Conservation (phyloP, 2,329 filamentous ascomycete genomes). For the Fusarium sp. region DNA sequence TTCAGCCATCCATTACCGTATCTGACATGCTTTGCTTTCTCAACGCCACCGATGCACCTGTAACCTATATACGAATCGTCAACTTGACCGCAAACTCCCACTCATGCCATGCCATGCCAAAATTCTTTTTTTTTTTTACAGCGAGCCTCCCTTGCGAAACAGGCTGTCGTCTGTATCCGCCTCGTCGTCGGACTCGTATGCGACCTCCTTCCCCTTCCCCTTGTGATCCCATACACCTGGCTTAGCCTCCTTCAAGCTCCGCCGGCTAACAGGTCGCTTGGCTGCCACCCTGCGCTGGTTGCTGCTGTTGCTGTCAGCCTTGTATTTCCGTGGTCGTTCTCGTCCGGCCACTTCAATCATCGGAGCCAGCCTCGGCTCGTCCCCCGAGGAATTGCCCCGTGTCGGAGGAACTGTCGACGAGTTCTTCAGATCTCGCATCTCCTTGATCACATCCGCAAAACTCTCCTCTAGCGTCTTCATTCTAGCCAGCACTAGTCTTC, state of each 20-base stretch:
- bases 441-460: conserved; percentile 84
- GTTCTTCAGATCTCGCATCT: conserved; percentile 73
- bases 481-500: conserved; percentile 81
- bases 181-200: conserved; percentile 50
- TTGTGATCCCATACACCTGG: conserved; percentile 49
- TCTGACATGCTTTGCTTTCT: conserved; percentile 13
- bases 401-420: conserved; percentile 58
- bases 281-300: conserved; percentile 43
- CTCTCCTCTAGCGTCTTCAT: conserved; percentile 96
- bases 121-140: conserved; percentile 48
- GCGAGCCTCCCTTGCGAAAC: conserved; percentile 53
- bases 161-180: conserved; percentile 45
- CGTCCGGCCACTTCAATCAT: conserved; percentile 50
- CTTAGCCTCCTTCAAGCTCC: conserved; percentile 55
- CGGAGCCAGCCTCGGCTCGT: conserved; percentile 47
- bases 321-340: conserved; percentile 42
- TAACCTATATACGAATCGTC: conserved; percentile 15
- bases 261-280: conserved; percentile 52
- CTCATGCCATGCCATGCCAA: conserved; percentile 10
- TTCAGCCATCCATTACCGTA: conserved; percentile 3
- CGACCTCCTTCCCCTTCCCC: conserved; percentile 60
- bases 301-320: conserved; percentile 33
- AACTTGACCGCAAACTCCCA: conserved; percentile 29
- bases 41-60: conserved; percentile 38
- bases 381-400: conserved; percentile 61